Base-by-base conservation (phyloP, 371 early-diverging fungal genomes). In the Batkoa obscura region DNA sequence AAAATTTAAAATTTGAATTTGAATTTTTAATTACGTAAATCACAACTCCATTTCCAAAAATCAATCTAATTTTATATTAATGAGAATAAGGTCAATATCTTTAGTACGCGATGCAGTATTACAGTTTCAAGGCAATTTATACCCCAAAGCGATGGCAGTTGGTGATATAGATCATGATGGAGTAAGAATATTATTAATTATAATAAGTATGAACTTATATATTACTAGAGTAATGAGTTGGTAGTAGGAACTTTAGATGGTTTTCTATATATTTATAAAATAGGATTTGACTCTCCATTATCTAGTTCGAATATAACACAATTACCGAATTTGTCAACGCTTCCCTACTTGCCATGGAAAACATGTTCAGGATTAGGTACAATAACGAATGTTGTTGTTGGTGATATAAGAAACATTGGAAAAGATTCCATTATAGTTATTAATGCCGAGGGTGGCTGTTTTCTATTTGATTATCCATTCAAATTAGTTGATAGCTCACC, bases 151-250 rank as follows among this genome's bases (percentile, higher is more conserved):
- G 0, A 72, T 87, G 33, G 82, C 81, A 12, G 75, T 86, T 23
- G 88, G 88, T 34, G 88, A 87, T 62, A 78, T 83, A 6, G 88
- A 87, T 61, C 78, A 81, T 62, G 83, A 83, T 56, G 76, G 80
- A 31, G 85, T 84, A 79, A 55, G 3, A 38, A 12, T 41, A 8
- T 31, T 17, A 43, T 23, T 23, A 23, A 23, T 23, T 23, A 23
- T 23, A 23, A 23, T 23, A 23, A 23, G 23, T 23, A 23, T 23
- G 23, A 23, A 23, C 23, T 23, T 23, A 23, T 23, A 23, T 23
- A 23, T 23, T 2, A 56, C 32, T 67, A 86, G 86, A 76, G 80
- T 55, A 83, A 81, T 58, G 86, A 87, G 66, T 82, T 87, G 67
- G 84, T 87, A 3, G 79, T 87, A 50, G 88, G 88, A 3, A 85